Percentiles rank a stretch among this genome's conserved stretches.
Conservation (phyloP, 2,329 filamentous ascomycete genomes). For the Aspergillus intermedius region DNA sequence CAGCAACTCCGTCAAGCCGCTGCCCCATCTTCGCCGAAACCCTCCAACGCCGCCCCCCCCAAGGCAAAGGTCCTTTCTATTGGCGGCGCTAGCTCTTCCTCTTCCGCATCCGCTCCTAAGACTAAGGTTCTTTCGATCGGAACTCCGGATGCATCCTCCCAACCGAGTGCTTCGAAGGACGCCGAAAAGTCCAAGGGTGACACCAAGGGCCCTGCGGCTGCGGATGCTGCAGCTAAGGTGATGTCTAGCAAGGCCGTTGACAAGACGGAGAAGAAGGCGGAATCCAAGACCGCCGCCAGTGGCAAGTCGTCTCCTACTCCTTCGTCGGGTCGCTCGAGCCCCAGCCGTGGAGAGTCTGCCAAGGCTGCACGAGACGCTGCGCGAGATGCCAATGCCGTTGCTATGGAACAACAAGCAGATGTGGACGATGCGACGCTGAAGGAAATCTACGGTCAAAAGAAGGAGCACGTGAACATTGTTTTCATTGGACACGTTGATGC, state of each 20-base stretch:
- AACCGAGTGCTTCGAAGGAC: background rate
- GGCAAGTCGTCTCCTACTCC: conserved; percentile 75
- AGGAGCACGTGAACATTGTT: conserved; percentile 80
- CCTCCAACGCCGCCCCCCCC: conserved; percentile 39
- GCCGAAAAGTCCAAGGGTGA: conserved; percentile 24
- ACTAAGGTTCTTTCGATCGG: conserved; percentile 76
- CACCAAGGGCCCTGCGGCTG: conserved; percentile 40
- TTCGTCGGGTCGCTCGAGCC: conserved; percentile 71
- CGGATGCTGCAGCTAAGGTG: conserved; percentile 72
- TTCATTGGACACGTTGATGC: conserved; percentile 98
- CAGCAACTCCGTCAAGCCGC: conserved; percentile 38
- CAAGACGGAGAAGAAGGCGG: conserved; percentile 69
- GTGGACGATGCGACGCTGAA: conserved; percentile 79
- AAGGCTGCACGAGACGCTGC: conserved; percentile 57
- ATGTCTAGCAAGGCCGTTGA: conserved; percentile 83
- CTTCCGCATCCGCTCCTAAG: conserved; percentile 44
- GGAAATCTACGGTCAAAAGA: conserved; percentile 85
- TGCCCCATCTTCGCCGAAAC: conserved; percentile 45
- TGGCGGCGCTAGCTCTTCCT: conserved; percentile 43
- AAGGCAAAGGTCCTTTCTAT: conserved; percentile 58
- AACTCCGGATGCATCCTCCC: conserved; percentile 32
- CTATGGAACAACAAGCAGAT: conserved; percentile 72
- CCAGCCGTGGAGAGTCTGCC: conserved; percentile 53
- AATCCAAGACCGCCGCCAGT: conserved; percentile 44
- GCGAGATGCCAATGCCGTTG: conserved; percentile 74